Base-by-base conservation (phyloP, 768 basidiomycete genomes). In the Daedaleopsis nitida region DNA sequence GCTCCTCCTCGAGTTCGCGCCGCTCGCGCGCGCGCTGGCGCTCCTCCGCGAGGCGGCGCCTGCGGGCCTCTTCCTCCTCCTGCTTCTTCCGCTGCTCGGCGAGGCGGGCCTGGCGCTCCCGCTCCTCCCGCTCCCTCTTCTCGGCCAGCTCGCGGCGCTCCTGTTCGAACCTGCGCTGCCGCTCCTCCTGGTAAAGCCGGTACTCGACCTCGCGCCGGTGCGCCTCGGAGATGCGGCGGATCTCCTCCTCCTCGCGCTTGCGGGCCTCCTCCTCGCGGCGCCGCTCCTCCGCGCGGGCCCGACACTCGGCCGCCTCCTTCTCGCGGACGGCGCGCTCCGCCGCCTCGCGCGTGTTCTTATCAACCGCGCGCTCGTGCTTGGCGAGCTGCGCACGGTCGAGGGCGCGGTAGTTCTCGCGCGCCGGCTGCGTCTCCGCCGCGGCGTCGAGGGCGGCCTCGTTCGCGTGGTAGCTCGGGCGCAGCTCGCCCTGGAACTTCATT, bases 401-500 rank as follows among this genome's bases (percentile, higher is more conserved):
- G 35, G 37, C 11, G 17, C 1, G 49, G 39, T 11, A 32, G 48
- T 56, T 56, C 32, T 48, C 60, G 50, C 47, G 48, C 48, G 23
- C 14, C 4, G 59, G 54, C 13, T 43, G 42, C 49, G 43, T 37
- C 37, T 42, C 42, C 19, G 42, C 38, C n/a, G 55, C 60, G 24
- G 17, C 19, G 21, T 62, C 60, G 51, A 57, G 35, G 34, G 47
- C 37, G 34, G 8, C 55, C 34, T 55, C 55, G 55, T 62, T 35
- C 21, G 47, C 34, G 55, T 62, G 60, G 44, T 62, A 62, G 13
- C 17, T 17, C 55, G 52, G 14, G 43, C 60, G 55, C 50, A 48
- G 57, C 55, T 47, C 43, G 16, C 43, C 60, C 11, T 35, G 17
- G 50, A 52, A 32, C 55, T 55, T 55, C 13, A 62, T 49, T 35